These are phyloP conservation scores for Salix suchowensis DNA, from an alignment of 345 rosid species.

Conservation along the genomic window DNA sequence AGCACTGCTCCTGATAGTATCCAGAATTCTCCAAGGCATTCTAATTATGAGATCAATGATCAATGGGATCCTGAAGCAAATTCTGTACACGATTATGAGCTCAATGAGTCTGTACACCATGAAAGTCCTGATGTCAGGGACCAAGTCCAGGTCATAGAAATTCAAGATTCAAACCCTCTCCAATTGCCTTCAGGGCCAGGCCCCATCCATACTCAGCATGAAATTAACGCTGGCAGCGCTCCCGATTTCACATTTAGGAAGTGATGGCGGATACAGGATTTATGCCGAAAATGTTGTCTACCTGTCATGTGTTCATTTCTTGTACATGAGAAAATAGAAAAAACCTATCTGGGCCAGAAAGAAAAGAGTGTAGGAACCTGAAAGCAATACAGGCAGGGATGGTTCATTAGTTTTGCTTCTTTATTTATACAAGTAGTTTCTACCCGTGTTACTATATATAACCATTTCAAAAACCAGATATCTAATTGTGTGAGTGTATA, in stretches of 20 bases:
- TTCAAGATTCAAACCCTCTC: conserved; percentile 15
- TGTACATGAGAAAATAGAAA: conserved; percentile 4
- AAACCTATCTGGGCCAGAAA: not conserved
- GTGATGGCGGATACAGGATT: not conserved
- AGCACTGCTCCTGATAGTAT: conserved; percentile 45
- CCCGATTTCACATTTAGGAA: conserved; percentile 19
- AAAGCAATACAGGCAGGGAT: not conserved
- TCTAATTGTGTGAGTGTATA: not conserved
- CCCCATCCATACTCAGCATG: conserved; percentile 17
- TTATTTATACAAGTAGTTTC: not conserved
- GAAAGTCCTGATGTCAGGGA: conserved; percentile 12
- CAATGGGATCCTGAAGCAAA: conserved; percentile 53
- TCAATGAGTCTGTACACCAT: conserved; percentile 4
- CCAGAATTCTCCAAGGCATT: conserved; percentile 35
- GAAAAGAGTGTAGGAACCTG: not conserved
- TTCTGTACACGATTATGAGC: conserved; percentile 26
- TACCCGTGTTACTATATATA: not conserved
- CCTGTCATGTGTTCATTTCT: not conserved
- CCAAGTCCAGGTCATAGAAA: conserved; percentile 14
- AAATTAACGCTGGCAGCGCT: conserved; percentile 5
- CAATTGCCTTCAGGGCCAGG: conserved; percentile 21
- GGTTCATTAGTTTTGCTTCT: not conserved
- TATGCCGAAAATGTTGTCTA: not conserved
- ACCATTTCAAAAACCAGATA: not conserved
- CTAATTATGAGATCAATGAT: conserved; percentile 26